These are phyloP conservation scores for Metschnikowia kofuensis DNA, from an alignment of 805 yeast genomes.

Conservation along the genomic window DNA sequence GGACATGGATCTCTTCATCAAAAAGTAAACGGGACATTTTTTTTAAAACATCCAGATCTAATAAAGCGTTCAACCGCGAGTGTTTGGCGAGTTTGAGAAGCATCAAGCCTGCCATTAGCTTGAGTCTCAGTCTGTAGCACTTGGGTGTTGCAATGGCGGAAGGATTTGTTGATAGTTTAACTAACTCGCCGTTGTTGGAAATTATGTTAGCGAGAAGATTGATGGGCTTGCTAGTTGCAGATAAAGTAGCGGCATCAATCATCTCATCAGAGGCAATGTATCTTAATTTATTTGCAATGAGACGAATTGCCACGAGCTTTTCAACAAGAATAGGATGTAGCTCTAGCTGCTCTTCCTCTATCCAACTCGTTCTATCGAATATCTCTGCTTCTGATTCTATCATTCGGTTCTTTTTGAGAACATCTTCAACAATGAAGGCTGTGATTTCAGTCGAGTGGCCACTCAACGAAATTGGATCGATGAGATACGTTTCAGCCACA, in stretches of 20 bases:
- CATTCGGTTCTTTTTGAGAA: constrained; percentile 52
- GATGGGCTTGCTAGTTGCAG: constrained; percentile 40
- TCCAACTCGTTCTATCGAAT: constrained; percentile 39
- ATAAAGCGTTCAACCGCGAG: constrained; percentile 48
- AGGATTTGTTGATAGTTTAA: constrained; percentile 39
- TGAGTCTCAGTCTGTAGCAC: constrained; percentile 54
- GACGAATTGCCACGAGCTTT: constrained; percentile 52
- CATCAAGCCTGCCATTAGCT: constrained; percentile 65
- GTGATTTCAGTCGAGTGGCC: constrained; percentile 58
- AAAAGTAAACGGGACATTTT: constrained; percentile 58
- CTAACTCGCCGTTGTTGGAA: constrained; percentile 76
- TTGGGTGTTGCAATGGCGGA: constrained; percentile 60
- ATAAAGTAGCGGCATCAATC: constrained; percentile 4
- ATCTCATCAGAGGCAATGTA: constrained; percentile 33
- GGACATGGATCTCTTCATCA: constrained; percentile 60
- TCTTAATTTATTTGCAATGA: constrained; percentile 59
- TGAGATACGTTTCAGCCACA: constrained; percentile 55
- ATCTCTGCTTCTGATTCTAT: constrained; percentile 24
- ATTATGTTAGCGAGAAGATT: constrained; percentile 65
- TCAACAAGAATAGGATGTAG: constrained; percentile 33
- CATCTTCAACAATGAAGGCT: constrained; percentile 54
- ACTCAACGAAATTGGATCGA: constrained; percentile 48
- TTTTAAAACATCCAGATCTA: constrained; percentile 51
- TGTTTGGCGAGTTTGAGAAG: constrained; percentile 62
- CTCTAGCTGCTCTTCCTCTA: constrained; percentile 39